A percentile compares a stretch with the other conserved stretches of the same genome.
These are phyloP conservation scores for Dillenia suffruticosa DNA, from an alignment of 164 flowering plant genomes.

Conservation along the genomic window DNA sequence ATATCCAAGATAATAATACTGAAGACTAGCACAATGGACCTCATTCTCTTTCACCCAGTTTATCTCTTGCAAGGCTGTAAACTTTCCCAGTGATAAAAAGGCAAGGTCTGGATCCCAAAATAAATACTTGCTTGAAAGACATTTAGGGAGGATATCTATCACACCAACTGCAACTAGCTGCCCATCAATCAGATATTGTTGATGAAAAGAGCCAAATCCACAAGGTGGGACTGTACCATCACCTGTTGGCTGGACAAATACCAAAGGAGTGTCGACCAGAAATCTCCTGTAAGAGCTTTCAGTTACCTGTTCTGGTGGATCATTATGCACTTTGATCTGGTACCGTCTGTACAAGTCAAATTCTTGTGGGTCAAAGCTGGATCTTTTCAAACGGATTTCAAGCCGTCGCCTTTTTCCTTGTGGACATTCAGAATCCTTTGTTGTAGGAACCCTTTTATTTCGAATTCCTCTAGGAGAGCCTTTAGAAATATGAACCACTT, in stretches of 20 bases:
- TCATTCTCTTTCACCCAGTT: conserved; percentile 76
- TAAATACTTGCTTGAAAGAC: conserved; percentile 92
- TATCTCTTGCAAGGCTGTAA: conserved; percentile 86
- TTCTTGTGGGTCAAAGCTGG: conserved; percentile 89
- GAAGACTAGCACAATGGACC: conserved; percentile 63
- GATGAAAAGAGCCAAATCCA: conserved; percentile 99
- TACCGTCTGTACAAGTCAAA: conserved; percentile 72
- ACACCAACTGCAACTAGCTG: conserved; percentile 93
- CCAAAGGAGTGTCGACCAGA: conserved; percentile 77
- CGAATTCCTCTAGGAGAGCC: conserved; percentile 16
- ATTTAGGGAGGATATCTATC: conserved; percentile 87
- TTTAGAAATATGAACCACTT: conserved; percentile 8
- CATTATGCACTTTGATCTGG: conserved; percentile 82
- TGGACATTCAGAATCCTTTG: conserved; percentile 19
- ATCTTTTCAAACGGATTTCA: conserved; percentile 70
- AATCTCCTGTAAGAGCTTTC: conserved; percentile 72
- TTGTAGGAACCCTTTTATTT: conserved; percentile 20
- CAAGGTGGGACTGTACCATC: conserved; percentile 68
- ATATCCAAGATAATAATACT: conserved; percentile 94
- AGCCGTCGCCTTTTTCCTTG: conserved; percentile 41
- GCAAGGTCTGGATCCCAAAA: conserved; percentile 98
- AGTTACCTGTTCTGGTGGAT: conserved; percentile 51
- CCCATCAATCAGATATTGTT: conserved; percentile 88
- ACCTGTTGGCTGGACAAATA: conserved; percentile 57
- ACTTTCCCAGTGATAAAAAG: conserved; percentile 82